Base-by-base conservation (phyloP, 768 basidiomycete species). In the Suillus placidus region DNA sequence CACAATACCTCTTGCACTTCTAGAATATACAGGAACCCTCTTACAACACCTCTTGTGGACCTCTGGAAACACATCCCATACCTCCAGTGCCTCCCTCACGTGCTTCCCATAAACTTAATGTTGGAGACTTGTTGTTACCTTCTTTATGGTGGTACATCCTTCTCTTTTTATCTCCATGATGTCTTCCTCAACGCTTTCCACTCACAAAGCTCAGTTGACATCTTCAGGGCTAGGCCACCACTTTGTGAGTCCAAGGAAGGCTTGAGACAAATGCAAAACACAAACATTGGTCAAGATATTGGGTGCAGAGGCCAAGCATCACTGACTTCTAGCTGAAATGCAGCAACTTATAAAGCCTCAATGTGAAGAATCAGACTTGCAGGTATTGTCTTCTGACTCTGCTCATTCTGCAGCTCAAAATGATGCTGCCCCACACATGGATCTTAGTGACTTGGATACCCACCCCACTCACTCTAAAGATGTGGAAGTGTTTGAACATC, bases 291-390 rank as follows among this genome's bases (percentile, higher is more conserved):
- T 23, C n/a, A 10, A 23, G 10, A 10, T 47, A 23, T n/a, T 12
- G 0, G n/a, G n/a, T 5, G 10, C 2, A 0, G n/a, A 47, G n/a
- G 9, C 4, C 0, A 47, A 47, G 45, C 10, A 2, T 1, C n/a
- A 2, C 10, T 4, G 4, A 47, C 45, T 47, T n/a, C 4, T 47
- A 9, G 45, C n/a, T n/a, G 45, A n/a, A 12, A 47, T 47, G 16
- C 8, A 47, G n/a, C 20, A n/a, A 47, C n/a, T 47, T n/a, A n/a
- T 47, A n/a, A n/a, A 23, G 9, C 45, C 16, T 0, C 45, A 10
- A 12, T 5, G 43, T 20, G 6, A 20, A 20, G 42, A 43, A 18
- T 20, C 16, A 43, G 18, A 8, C 18, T 8, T 18, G 18, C 42
- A 43, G 18, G 18, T 9, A 43, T 20, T 8, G 2, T 43, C 20